Evolutionary conservation across 1,284 basidiomycete genomes (phyloP), one percentile per base, ranked within the genome.

Genomic region (Spongiforma sp.): DNA sequence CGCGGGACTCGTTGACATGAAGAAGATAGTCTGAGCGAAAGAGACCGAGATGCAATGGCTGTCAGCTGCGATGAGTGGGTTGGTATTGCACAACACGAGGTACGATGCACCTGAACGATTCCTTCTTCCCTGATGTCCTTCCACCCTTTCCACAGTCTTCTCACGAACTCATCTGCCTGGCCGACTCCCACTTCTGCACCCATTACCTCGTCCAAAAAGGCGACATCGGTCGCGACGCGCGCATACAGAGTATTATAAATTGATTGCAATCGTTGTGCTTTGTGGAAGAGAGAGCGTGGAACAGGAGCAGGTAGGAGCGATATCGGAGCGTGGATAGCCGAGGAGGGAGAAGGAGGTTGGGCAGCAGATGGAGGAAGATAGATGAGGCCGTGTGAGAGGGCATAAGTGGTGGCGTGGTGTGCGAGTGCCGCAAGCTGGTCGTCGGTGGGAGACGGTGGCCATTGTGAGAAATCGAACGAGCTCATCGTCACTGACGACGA

Each of bases 21-120:
- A 99, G 80, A 48, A 99, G 83, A 78, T 99, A 99, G 79, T 99
- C 97, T 19, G 95, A 97, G 58, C 98, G 85, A 78, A 98, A 98
- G n/a, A 99, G 81, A 15, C 96, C 96, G 14, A 99, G 84, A 67
- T 97, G 93, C 28, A 94, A 79, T 3, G 89, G 86, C 93, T 98
- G 8, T 21, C 3, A 24, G 6, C 39, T 1, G 52, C 39, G 11
- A 34, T 71, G 50, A 69, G 70, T 41, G 26, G 34, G 32, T n/a
- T 2, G 4, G 9, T 11, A 3, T 26, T 24, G 14, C n/a, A 32
- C 9, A 3, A 41, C 7, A 8, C 12, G 11, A 39, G 14, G 4
- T 50, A 54, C 9, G 12, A 37, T 19, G 59, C 64, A 84, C 84
- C 79, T 83, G 82, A n/a, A 83, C 75, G 9, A 84, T 81, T 14